Evolutionary conservation across 2,329 filamentous ascomycete species (phyloP), one percentile per base, ranked within the genome.

Genomic region (Harringtonia lauricola): DNA sequence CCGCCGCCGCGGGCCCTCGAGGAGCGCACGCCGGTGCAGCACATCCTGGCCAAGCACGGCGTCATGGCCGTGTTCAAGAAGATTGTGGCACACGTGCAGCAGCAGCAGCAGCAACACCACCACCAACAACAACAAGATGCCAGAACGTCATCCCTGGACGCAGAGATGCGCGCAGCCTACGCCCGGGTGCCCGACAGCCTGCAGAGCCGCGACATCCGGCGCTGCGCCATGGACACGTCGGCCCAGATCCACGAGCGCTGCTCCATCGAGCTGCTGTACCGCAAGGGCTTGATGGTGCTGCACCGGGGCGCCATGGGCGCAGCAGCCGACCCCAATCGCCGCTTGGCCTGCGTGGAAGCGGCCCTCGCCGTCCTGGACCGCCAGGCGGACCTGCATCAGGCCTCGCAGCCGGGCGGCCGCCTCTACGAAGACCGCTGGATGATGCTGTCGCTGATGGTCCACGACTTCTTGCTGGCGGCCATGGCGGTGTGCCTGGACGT

Each of bases 401-500:
- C 61, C 2, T 57, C 54, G 3, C 39, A 19, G 10, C 61, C 65
- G 0, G 70, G 68, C 1, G 67, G 70, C 0, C 59, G 62, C 7
- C 43, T 75, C 3, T 57, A 64, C 43, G 57, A 61, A 6, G 61
- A 70, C 34, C 54, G 62, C 18, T 71, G 67, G 62, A 66, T 72
- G 52, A 45, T 71, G 2, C 63, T 58, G 1, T 63, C 64, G 0
- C 54, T 75, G 15, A 61, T 65, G 0, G 58, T 59, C 35, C 64
- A 70, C n/a, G 70, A 74, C 43, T 73, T 70, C 36, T 57, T 74
- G 2, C 59, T 74, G 1, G 71, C 71, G 0, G 64, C 66, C 8
- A 72, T 72, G 64, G 64, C 74, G 14, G 52, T 75, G 3, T 75
- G 67, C 43, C 39, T 47, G 8, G 44, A 46, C n/a, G n/a, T n/a